These are phyloP conservation scores for Scytalidium lignicola DNA, from an alignment of 2,329 filamentous ascomycete genomes.

Conservation along the genomic window DNA sequence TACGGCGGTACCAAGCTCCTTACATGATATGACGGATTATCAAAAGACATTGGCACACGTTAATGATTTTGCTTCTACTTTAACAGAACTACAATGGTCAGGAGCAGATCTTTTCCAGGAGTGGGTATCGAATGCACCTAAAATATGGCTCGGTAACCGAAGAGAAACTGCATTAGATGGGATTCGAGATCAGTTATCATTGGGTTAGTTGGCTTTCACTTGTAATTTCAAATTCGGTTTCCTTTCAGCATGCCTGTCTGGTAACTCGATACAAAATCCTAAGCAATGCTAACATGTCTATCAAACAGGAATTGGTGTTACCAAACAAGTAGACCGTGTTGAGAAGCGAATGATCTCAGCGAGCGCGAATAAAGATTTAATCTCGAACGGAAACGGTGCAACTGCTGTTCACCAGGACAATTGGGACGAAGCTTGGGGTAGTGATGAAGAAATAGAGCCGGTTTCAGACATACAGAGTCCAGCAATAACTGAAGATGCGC, in stretches of 20 bases:
- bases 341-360: conserved; percentile 76
- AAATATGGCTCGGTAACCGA: conserved; percentile 80
- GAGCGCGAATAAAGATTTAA: conserved; percentile 59
- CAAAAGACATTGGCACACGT: conserved; percentile 64
- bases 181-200: conserved; percentile 64
- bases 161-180: conserved; percentile 73
- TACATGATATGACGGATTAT: conserved; percentile 67
- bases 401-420: conserved; percentile 37
- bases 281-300: not conserved
- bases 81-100: conserved; percentile 60
- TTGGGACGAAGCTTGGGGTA: conserved; percentile 76
- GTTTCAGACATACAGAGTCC: conserved; percentile 15
- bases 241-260: too few species aligned
- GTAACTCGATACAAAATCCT: not conserved
- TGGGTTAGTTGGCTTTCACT: conserved; percentile 10
- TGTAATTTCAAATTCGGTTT: not conserved
- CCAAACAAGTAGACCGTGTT: conserved; percentile 71
- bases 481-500: conserved; percentile 2
- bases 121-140: conserved; percentile 77
- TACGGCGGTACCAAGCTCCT: conserved; percentile 67
- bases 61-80: conserved; percentile 54
- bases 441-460: conserved; percentile 51
- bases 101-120: conserved; percentile 60
- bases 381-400: conserved; percentile 34
- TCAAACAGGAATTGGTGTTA: conserved; percentile 54